Percentiles rank a stretch among this genome's conserved stretches.
Evolutionary conservation across 176 grass and related monocot genomes (phyloP).

Genomic region (Avena sativa): DNA sequence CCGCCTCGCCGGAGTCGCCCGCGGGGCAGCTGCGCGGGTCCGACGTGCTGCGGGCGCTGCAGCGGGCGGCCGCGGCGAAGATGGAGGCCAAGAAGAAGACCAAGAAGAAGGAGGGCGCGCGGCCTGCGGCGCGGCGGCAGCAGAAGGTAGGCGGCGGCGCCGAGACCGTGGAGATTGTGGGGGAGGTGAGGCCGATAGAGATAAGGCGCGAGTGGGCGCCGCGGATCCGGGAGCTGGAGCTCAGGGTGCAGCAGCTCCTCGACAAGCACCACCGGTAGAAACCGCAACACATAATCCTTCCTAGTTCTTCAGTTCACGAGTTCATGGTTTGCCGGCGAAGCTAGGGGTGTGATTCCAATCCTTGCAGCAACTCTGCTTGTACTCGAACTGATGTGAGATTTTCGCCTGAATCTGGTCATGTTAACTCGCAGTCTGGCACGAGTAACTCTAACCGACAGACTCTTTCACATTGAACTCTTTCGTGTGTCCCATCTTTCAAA

Average conservation of each 20-base stretch:
- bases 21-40: conserved; percentile 46
- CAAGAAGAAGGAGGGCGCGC: background rate
- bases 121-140: conserved; percentile 17
- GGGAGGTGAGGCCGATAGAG: conserved; percentile 52
- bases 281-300: background rate
- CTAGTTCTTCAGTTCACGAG: too few species aligned
- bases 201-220: conserved; percentile 51
- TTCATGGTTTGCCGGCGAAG: too few species aligned
- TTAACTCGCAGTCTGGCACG: too few species aligned
- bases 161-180: background rate
- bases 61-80: conserved; percentile 51
- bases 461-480: too few species aligned
- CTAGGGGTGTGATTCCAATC: too few species aligned
- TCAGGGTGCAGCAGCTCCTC: conserved; percentile 42
- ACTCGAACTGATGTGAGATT: too few species aligned
- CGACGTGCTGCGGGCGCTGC: conserved; percentile 59
- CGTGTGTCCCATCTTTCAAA: too few species aligned
- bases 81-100: conserved; percentile 47
- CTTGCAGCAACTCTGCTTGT: too few species aligned
- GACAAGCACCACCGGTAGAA: conserved; percentile 28
- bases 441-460: too few species aligned
- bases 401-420: too few species aligned
- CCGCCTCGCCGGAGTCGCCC: background rate
- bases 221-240: conserved; percentile 57
- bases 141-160: background rate